Evolutionary conservation across 2,329 filamentous ascomycete genomes (phyloP).

Genomic region (Aspergillus carbonarius): DNA sequence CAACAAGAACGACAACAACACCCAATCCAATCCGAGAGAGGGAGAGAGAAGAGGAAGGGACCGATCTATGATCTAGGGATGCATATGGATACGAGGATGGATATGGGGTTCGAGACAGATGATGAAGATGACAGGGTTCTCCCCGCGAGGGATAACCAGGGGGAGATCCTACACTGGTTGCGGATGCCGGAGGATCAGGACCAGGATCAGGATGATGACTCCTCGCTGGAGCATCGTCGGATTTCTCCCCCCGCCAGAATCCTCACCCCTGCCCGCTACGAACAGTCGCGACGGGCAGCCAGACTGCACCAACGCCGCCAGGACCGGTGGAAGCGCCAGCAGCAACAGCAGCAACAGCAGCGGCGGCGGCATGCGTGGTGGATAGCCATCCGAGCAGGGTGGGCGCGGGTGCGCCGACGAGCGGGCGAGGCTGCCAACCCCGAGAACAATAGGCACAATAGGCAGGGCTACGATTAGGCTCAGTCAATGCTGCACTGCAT

Average conservation of each 20-base stretch:
- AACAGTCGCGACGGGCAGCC: slow-evolving; percentile 6
- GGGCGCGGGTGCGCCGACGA: slow-evolving; percentile 9
- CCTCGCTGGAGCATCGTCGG: not conserved
- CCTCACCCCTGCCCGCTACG: slow-evolving; percentile 15
- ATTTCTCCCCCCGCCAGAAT: slow-evolving; percentile 15
- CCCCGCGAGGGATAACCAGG: not conserved
- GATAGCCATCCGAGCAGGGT: slow-evolving; percentile 7
- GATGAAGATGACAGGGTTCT: not conserved
- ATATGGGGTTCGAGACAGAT: not conserved
- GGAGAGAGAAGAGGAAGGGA: not conserved
- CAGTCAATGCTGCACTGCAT: not conserved
- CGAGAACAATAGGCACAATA: not conserved
- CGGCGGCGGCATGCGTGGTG: not conserved
- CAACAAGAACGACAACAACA: not conserved
- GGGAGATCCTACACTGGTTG: not conserved
- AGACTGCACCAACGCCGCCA: not conserved
- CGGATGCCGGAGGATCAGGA: not conserved
- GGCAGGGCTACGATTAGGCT: not conserved
- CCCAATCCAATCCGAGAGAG: too few species aligned
- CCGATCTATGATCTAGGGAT: too few species aligned
- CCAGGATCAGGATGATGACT: not conserved
- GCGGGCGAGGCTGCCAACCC: not conserved
- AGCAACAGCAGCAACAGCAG: not conserved
- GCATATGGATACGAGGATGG: not conserved
- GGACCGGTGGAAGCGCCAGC: not conserved